phyloP scores from a whole-genome alignment of 106 monocot genomes.

The Acorus calamus region DNA sequence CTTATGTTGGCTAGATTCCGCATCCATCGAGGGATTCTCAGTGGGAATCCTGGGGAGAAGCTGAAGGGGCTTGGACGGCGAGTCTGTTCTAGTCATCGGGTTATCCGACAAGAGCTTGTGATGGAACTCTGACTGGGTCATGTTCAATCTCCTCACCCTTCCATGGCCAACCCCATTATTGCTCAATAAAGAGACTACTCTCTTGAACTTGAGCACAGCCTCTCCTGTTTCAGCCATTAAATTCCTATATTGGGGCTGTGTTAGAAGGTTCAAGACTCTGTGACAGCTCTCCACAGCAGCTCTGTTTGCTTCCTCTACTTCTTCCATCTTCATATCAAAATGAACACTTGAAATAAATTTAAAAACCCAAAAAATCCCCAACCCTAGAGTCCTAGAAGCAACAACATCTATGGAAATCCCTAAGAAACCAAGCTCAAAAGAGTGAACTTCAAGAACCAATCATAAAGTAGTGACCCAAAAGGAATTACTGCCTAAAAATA shows the following conservation, averaged over 20 bases:
- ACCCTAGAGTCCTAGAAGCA: slow-evolving; percentile 1
- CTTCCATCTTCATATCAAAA: slow-evolving; percentile 51
- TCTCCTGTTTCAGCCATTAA: slow-evolving; percentile 45
- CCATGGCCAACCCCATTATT: slow-evolving; percentile 6
- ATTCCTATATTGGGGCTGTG: slow-evolving; percentile 28
- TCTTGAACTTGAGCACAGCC: slow-evolving; percentile 61
- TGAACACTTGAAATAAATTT: background rate
- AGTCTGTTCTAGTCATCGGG: no score
- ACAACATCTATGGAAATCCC: slow-evolving; percentile 13
- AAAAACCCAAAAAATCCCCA: slow-evolving; percentile 13
- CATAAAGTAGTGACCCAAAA: no score
- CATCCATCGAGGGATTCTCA: background rate
- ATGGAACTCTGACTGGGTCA: no score
- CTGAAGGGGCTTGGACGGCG: slow-evolving; percentile 1
- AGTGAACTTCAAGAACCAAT: no score
- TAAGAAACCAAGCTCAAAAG: background rate
- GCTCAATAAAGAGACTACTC: slow-evolving; percentile 45
- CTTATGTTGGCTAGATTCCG: background rate
- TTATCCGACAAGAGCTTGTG: no score
- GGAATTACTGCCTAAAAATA: no score
- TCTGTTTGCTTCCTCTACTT: slow-evolving; percentile 61
- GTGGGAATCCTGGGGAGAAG: background rate
- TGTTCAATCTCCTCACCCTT: no score
- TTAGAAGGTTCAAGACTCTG: slow-evolving; percentile 53
- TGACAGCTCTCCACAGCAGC: slow-evolving; percentile 66